Evolutionary conservation across 176 grass and related monocot genomes (phyloP).

Genomic region (Avena sativa): DNA sequence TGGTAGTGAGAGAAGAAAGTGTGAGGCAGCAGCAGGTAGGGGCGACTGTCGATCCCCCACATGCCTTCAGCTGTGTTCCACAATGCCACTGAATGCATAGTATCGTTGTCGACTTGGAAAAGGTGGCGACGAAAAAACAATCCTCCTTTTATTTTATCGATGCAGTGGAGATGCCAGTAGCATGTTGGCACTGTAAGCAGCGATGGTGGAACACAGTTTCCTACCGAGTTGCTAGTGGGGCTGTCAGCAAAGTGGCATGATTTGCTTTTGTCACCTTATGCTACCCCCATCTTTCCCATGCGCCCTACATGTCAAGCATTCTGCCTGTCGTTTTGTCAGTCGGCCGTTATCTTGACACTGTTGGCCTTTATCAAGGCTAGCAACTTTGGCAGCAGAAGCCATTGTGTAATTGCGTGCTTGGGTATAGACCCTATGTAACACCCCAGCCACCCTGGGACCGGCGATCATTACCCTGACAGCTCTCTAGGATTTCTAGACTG

Average conservation of each 20-base stretch:
- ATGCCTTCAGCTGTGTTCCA: not conserved
- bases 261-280: not conserved
- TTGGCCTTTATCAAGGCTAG: not conserved
- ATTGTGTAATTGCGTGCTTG: not conserved
- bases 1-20: not conserved
- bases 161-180: constrained; percentile 4
- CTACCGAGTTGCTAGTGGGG: not conserved
- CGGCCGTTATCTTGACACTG: not conserved
- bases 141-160: not conserved
- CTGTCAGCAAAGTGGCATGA: not conserved
- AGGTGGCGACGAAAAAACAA: not conserved
- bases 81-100: not conserved
- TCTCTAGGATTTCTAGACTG: too few species aligned
- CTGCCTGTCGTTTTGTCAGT: not conserved
- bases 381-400: not conserved
- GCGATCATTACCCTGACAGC: too few species aligned
- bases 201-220: not conserved
- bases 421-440: not conserved
- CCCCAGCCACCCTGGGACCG: too few species aligned
- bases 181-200: not conserved
- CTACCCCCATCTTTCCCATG: not conserved
- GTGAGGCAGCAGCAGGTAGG: not conserved
- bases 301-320: not conserved
- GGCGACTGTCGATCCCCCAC: not conserved
- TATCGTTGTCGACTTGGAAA: not conserved